phyloP scores from a whole-genome alignment of 1,139 yeast species.

The Lodderomyces orthopsilosis region DNA sequence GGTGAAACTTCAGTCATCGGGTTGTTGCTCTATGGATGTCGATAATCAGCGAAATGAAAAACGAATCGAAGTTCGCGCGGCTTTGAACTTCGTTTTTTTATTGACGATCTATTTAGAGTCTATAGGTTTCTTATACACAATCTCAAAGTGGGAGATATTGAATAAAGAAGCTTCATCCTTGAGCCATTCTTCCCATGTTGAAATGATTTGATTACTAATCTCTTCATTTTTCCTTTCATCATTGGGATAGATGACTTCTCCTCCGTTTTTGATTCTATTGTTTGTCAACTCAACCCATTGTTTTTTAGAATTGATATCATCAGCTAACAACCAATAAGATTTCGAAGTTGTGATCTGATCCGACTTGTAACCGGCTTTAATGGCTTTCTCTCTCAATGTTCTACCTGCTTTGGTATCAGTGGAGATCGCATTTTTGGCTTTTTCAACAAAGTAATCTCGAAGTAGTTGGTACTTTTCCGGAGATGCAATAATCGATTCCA shows the following conservation, averaged over 20 bases:
- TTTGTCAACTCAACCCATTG: conserved; percentile 12
- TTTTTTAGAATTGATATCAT: conserved; percentile 9
- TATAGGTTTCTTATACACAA: conserved; percentile 15
- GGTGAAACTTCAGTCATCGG: conserved; percentile 25
- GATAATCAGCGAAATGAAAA: background rate
- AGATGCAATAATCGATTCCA: conserved; percentile 16
- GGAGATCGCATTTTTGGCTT: conserved; percentile 12
- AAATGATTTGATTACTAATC: conserved; percentile 8
- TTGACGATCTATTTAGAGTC: too few relatives aligned
- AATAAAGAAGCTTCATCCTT: conserved; percentile 16
- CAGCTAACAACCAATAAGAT: conserved; percentile 18
- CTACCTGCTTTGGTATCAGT: conserved; percentile 20
- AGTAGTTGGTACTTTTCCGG: conserved; percentile 20
- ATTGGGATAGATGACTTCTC: conserved; percentile 12
- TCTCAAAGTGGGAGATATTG: conserved; percentile 17
- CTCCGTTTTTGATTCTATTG: conserved; percentile 15
- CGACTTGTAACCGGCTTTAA: conserved; percentile 20
- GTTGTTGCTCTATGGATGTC: background rate
- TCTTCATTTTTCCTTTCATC: conserved; percentile 13
- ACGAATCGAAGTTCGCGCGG: background rate
- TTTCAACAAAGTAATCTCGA: conserved; percentile 10
- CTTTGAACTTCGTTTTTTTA: too few relatives aligned
- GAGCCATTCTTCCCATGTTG: conserved; percentile 17
- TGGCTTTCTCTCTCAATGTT: conserved; percentile 16
- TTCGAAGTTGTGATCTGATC: conserved; percentile 13